Evolutionary conservation across 2,329 filamentous ascomycete species (phyloP).

Genomic region (Epichloe uncinata): DNA sequence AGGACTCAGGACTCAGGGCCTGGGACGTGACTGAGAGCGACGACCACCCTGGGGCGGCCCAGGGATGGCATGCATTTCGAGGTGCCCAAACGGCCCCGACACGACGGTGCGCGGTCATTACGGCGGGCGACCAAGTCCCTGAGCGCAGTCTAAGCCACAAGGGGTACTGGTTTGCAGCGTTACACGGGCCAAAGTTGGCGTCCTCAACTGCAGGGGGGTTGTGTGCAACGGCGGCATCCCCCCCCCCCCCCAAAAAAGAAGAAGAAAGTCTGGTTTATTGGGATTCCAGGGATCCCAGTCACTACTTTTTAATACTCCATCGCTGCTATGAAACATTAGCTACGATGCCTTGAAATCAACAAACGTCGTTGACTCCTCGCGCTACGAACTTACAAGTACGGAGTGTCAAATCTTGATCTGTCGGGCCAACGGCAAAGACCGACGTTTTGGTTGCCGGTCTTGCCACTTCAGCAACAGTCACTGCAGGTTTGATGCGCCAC

Average conservation of each 20-base stretch:
- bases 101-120: background rate
- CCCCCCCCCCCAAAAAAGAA: too few relatives aligned
- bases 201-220: background rate
- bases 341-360: background rate
- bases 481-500: background rate
- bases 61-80: background rate
- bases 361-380: too few relatives aligned
- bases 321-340: too few relatives aligned
- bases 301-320: too few relatives aligned
- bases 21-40: background rate
- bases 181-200: background rate
- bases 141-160: conserved; percentile 2
- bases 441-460: background rate
- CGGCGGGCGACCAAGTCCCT: conserved; percentile 4
- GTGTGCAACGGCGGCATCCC: too few relatives aligned
- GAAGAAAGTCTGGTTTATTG: too few relatives aligned
- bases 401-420: background rate
- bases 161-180: background rate
- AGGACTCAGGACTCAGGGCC: background rate
- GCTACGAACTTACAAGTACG: too few relatives aligned
- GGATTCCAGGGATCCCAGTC: too few relatives aligned
- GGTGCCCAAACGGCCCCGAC: background rate
- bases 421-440: background rate
- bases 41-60: background rate
- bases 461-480: background rate